A percentile compares a stretch with the other conserved stretches of the same genome.
phyloP scores from a whole-genome alignment of 176 grass and related monocot species.

The Melocanna baccifera region DNA sequence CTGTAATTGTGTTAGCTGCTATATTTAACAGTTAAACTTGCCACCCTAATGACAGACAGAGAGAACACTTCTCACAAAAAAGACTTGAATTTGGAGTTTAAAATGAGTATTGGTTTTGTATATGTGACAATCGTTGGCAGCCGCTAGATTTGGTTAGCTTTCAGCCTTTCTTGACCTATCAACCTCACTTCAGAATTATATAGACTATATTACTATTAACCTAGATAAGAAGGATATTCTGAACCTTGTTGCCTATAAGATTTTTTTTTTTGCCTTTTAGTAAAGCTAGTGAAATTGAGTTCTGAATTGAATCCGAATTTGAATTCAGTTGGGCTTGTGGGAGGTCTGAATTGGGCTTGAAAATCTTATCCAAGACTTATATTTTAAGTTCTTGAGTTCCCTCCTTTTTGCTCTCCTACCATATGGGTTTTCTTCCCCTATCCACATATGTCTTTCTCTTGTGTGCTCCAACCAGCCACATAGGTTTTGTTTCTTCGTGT shows the following conservation, averaged over 20 bases:
- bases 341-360: too few relatives aligned
- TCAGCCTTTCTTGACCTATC: not conserved
- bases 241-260: conserved; percentile 1
- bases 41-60: not conserved
- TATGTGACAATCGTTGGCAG: not conserved
- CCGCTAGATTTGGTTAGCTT: not conserved
- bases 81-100: not conserved
- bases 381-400: too few relatives aligned
- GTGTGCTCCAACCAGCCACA: too few relatives aligned
- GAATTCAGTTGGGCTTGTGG: too few relatives aligned
- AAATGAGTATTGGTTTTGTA: not conserved
- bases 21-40: too few relatives aligned
- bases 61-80: not conserved
- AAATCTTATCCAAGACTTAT: too few relatives aligned
- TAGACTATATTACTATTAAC: not conserved
- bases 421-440: too few relatives aligned
- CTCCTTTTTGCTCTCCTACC: too few relatives aligned
- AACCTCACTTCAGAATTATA: not conserved
- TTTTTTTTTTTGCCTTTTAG: not conserved
- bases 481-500: too few relatives aligned
- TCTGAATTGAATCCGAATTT: too few relatives aligned
- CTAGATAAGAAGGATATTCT: not conserved
- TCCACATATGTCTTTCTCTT: too few relatives aligned
- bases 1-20: not conserved
- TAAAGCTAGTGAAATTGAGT: not conserved